Conservation (phyloP, 1,284 basidiomycete species). For the Cerioporus squamosus region DNA sequence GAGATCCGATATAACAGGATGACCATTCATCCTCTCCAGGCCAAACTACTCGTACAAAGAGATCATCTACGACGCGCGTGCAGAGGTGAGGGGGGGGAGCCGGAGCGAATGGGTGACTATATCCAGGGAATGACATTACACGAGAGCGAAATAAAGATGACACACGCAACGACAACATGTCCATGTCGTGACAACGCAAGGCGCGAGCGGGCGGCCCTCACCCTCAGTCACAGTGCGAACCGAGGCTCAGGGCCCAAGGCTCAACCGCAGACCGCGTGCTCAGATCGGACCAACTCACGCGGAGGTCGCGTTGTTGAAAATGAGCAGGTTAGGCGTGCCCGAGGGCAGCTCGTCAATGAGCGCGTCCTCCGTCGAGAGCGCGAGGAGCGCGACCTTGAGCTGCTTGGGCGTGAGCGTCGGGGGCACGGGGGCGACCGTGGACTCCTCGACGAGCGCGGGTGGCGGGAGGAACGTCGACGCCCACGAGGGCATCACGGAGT, state of each 20-base stretch:
- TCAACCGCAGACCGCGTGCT: too few species aligned
- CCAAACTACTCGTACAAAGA: too few species aligned
- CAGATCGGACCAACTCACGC: constrained; percentile 8
- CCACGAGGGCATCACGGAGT: constrained; percentile 63
- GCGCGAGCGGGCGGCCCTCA: too few species aligned
- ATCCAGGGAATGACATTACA: constrained; percentile 9
- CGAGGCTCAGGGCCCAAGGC: too few species aligned
- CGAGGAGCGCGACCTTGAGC: constrained; percentile 65
- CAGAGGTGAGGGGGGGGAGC: too few species aligned
- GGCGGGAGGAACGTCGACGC: constrained; percentile 61
- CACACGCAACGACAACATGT: neutral
- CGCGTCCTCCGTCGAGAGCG: constrained; percentile 52
- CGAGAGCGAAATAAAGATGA: constrained; percentile 6
- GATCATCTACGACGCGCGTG: too few species aligned
- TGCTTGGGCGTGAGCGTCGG: constrained; percentile 52
- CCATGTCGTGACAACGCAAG: too few species aligned
- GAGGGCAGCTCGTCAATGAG: constrained; percentile 45
- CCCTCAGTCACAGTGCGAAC: too few species aligned
- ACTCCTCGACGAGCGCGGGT: constrained; percentile 50
- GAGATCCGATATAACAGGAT: too few species aligned
- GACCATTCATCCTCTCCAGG: too few species aligned
- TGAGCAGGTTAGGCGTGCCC: constrained; percentile 59
- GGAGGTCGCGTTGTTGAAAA: constrained; percentile 60
- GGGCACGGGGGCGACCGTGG: constrained; percentile 45
- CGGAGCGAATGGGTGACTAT: constrained; percentile 10